Percentiles rank a stretch among this genome's conserved stretches.
phyloP scores from a whole-genome alignment of 371 early-diverging fungal genomes.

The Mortierella polycephala region DNA sequence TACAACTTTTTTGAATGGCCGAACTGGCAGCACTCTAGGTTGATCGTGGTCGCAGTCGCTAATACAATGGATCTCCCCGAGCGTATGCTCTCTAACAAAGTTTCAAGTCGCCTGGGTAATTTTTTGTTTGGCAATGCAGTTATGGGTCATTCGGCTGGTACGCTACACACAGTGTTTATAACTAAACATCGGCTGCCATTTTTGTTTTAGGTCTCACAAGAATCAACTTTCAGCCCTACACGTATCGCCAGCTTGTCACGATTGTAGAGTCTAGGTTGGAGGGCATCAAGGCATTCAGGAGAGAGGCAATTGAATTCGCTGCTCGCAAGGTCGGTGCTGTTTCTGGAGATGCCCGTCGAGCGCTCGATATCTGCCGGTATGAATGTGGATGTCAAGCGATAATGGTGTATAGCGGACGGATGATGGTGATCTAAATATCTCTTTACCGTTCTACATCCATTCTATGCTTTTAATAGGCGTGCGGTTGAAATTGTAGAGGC shows the following conservation, averaged over 20 bases:
- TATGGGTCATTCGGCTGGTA: not conserved
- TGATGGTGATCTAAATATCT: not conserved
- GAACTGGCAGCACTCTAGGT: slow-evolving; percentile 78
- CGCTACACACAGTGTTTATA: not conserved
- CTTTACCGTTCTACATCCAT: not conserved
- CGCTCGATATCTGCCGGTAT: slow-evolving; percentile 91
- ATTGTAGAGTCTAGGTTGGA: slow-evolving; percentile 86
- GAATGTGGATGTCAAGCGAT: not conserved
- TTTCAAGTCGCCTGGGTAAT: slow-evolving; percentile 92
- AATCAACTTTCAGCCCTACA: slow-evolving; percentile 93
- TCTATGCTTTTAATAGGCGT: slow-evolving; percentile 56
- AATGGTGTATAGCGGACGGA: not conserved
- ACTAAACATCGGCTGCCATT: not conserved
- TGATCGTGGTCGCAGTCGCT: slow-evolving; percentile 96
- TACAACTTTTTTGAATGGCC: slow-evolving; percentile 99
- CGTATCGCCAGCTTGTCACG: slow-evolving; percentile 79
- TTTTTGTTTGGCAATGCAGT: not conserved
- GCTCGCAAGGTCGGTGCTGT: slow-evolving; percentile 96
- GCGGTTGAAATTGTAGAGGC: slow-evolving; percentile 86
- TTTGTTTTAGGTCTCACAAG: slow-evolving; percentile 75
- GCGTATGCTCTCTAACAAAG: slow-evolving; percentile 89
- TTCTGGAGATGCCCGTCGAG: slow-evolving; percentile 97
- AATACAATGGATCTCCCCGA: slow-evolving; percentile 99
- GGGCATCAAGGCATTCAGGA: slow-evolving; percentile 78
- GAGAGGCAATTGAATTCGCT: slow-evolving; percentile 92